Conservation (phyloP, 139 green algal species). For the Chlorella sp. region DNA sequence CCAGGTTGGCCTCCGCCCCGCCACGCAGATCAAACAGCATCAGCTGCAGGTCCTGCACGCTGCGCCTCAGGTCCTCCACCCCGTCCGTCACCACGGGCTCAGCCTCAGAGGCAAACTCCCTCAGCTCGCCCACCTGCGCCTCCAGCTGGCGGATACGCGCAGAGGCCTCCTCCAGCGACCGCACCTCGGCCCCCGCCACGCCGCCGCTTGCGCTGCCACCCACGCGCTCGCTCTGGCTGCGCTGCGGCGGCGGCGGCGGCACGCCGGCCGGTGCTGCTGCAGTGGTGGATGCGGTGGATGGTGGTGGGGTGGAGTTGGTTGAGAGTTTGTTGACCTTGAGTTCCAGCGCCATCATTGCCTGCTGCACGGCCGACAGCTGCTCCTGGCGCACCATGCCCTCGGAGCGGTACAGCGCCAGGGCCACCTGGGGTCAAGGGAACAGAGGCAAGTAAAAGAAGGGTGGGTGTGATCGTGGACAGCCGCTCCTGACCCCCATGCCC, state of each 20-base stretch:
- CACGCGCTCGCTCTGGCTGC: too few species aligned
- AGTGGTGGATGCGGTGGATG: too few species aligned
- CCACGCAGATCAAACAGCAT: slow-evolving; percentile 7
- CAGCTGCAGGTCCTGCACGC: background rate
- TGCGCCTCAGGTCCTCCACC: background rate
- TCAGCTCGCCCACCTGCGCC: background rate
- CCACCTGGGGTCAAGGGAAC: slow-evolving; percentile 4
- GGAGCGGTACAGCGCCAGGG: slow-evolving; percentile 12
- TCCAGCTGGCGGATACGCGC: slow-evolving; percentile 1
- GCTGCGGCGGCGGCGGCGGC: too few species aligned
- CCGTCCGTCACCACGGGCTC: background rate
- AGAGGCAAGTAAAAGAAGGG: background rate
- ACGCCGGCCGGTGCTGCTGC: too few species aligned
- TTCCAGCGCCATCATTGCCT: slow-evolving; percentile 20
- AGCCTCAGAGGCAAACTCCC: background rate
- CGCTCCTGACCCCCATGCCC: background rate
- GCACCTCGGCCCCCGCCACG: background rate
- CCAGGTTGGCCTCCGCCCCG: too few species aligned
- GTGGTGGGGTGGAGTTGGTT: too few species aligned
- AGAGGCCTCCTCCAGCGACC: background rate
- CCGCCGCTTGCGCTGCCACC: too few species aligned
- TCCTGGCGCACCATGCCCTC: slow-evolving; percentile 13
- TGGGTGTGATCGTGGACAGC: background rate
- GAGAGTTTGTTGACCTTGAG: too few species aligned
- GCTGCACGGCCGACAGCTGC: slow-evolving; percentile 14